phyloP scores from a whole-genome alignment of 2,329 filamentous ascomycete species.

The Emericellopsis atlantica region DNA sequence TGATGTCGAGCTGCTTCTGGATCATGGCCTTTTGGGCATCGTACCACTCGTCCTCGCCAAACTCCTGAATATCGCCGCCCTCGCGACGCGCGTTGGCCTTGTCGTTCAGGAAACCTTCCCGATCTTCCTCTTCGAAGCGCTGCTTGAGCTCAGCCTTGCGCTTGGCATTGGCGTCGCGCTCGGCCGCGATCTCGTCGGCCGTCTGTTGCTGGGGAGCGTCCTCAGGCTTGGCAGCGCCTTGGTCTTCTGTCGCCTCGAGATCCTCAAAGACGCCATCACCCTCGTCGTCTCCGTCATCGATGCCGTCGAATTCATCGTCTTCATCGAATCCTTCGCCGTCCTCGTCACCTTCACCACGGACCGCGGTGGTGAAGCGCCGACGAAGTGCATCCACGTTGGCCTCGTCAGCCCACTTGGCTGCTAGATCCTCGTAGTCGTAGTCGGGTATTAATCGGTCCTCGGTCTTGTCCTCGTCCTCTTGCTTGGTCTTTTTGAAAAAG shows the following conservation, averaged over 20 bases:
- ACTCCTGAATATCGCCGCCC: constrained; percentile 59
- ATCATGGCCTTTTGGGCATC: constrained; percentile 90
- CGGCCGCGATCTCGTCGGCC: constrained; percentile 57
- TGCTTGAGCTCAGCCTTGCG: constrained; percentile 90
- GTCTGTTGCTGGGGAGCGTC: constrained; percentile 27
- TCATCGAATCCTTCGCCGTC: constrained; percentile 38
- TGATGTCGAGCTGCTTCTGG: constrained; percentile 94
- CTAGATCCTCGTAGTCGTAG: constrained; percentile 70
- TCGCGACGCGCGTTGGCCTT: constrained; percentile 66
- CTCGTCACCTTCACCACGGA: constrained; percentile 12
- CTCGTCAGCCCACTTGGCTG: constrained; percentile 72
- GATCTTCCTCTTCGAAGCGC: constrained; percentile 93
- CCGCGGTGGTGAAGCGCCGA: constrained; percentile 57
- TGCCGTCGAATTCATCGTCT: constrained; percentile 34
- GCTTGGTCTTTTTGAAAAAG: constrained; percentile 52
- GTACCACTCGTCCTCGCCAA: constrained; percentile 98
- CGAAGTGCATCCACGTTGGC: constrained; percentile 66
- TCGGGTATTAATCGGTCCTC: constrained; percentile 72
- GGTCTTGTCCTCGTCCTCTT: constrained; percentile 55
- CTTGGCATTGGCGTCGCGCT: constrained; percentile 81
- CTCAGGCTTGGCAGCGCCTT: constrained; percentile 23
- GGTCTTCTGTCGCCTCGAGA: constrained; percentile 60
- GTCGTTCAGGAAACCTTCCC: constrained; percentile 89
- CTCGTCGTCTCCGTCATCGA: constrained; percentile 37
- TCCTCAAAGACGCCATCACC: constrained; percentile 42